Conservation (phyloP, 225 moss, liverwort and hornwort species). For the Antitrichia curtipendula region DNA sequence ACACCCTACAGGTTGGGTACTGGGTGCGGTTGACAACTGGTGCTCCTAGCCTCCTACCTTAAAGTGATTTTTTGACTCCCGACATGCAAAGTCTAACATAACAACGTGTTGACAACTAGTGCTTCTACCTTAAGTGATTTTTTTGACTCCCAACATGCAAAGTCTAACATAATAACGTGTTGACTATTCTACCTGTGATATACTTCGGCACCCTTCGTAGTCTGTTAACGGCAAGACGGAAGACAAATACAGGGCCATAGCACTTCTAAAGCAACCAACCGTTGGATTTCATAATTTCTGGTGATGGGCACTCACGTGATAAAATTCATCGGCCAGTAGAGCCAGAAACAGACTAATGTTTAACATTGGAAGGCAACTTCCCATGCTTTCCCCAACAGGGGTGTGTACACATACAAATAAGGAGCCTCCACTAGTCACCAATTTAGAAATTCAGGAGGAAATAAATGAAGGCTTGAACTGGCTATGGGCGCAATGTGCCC, state of each 20-base stretch:
- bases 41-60: no score
- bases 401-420: neutral
- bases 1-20: no score
- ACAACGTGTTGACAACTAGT: neutral
- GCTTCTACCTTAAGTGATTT: no score
- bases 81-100: neutral
- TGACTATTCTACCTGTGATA: neutral
- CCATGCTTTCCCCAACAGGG: neutral
- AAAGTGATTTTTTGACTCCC: neutral
- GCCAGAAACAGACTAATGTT: neutral
- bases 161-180: neutral
- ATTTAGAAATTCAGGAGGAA: neutral
- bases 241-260: neutral
- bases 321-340: neutral
- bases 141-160: neutral
- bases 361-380: neutral
- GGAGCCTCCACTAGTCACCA: neutral
- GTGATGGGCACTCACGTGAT: neutral
- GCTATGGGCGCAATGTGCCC: constrained; percentile 49
- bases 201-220: neutral
- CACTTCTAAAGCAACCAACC: neutral
- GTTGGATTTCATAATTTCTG: neutral
- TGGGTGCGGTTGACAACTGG: no score
- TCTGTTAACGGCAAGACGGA: neutral
- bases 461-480: constrained; percentile 19